A percentile compares a stretch with the other conserved stretches of the same genome.
These are phyloP conservation scores for Scheffersomyces lignosus DNA, from an alignment of 805 yeast species.

Conservation along the genomic window DNA sequence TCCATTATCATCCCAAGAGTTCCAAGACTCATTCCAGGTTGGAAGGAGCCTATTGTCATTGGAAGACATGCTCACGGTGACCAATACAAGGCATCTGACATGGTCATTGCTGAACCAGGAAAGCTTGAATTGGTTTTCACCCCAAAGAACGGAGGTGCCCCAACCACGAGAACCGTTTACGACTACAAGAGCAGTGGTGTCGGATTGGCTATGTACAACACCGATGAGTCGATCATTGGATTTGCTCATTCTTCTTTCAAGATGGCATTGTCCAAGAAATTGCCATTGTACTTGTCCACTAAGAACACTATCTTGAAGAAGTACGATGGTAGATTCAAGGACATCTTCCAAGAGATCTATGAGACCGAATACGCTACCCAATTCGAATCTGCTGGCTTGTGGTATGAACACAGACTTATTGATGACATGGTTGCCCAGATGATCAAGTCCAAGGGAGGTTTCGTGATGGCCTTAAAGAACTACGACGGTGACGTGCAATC, in stretches of 20 bases:
- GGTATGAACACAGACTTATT: slow-evolving; percentile 95
- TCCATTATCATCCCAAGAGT: slow-evolving; percentile 88
- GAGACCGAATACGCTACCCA: slow-evolving; percentile 63
- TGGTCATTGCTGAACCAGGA: slow-evolving; percentile 79
- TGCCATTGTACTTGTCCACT: slow-evolving; percentile 85
- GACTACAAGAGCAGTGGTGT: slow-evolving; percentile 75
- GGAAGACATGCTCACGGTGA: slow-evolving; percentile 98
- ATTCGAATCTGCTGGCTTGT: slow-evolving; percentile 80
- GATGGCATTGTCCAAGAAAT: slow-evolving; percentile 73
- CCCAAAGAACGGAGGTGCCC: slow-evolving; percentile 62
- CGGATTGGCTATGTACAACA: slow-evolving; percentile 92
- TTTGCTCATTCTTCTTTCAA: slow-evolving; percentile 94
- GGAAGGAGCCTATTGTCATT: slow-evolving; percentile 95
- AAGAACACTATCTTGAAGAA: slow-evolving; percentile 92
- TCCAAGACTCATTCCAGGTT: slow-evolving; percentile 85
- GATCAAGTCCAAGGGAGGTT: slow-evolving; percentile 95
- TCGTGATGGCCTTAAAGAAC: slow-evolving; percentile 92
- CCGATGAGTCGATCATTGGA: slow-evolving; percentile 84
- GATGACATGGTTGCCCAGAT: slow-evolving; percentile 99
- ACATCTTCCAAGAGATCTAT: slow-evolving; percentile 81
- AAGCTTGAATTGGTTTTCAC: slow-evolving; percentile 73
- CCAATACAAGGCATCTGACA: slow-evolving; percentile 92
- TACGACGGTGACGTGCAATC: slow-evolving; percentile 98
- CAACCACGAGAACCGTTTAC: slow-evolving; percentile 59
- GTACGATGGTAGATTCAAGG: slow-evolving; percentile 95